Conservation (phyloP, 2,329 filamentous ascomycete species). For the Phyllosticta citriasiana region DNA sequence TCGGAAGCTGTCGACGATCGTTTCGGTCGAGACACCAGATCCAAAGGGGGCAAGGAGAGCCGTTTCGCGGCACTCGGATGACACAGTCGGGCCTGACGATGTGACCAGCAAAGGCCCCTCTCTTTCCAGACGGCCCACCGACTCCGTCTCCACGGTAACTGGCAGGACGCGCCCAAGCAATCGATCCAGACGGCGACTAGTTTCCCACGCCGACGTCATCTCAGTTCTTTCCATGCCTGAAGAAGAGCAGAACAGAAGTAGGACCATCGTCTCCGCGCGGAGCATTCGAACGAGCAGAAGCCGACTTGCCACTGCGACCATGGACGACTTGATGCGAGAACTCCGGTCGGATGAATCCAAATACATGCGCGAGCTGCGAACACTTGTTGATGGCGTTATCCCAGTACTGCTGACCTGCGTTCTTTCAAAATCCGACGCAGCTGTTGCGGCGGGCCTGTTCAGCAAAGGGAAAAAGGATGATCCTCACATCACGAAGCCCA, state of each 20-base stretch:
- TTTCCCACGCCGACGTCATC: conserved; percentile 87
- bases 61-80: conserved; percentile 2
- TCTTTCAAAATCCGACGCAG: conserved; percentile 58
- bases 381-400: conserved; percentile 87
- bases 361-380: conserved; percentile 84
- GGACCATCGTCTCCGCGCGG: conserved; percentile 60
- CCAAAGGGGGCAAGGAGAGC: conserved; percentile 16
- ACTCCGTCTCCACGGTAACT: conserved; percentile 4
- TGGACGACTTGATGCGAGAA: conserved; percentile 68
- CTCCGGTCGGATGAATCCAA: conserved; percentile 75
- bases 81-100: conserved; percentile 12
- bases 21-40: conserved; percentile 44
- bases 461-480: conserved; percentile 48
- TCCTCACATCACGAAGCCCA: conserved; percentile 65
- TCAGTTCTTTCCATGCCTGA: conserved; percentile 71
- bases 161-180: conserved; percentile 36
- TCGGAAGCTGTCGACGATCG: conserved; percentile 49
- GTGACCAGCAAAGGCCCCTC: neutral
- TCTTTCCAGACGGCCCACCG: neutral
- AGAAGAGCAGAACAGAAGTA: conserved; percentile 37
- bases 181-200: conserved; percentile 54
- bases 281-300: conserved; percentile 68
- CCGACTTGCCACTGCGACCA: conserved; percentile 55
- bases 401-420: conserved; percentile 83
- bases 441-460: conserved; percentile 58